Percentiles rank a stretch among this genome's conserved stretches.
These are phyloP conservation scores for Coemansia reversa DNA, from an alignment of 192 early-diverging fungal species.

Conservation along the genomic window DNA sequence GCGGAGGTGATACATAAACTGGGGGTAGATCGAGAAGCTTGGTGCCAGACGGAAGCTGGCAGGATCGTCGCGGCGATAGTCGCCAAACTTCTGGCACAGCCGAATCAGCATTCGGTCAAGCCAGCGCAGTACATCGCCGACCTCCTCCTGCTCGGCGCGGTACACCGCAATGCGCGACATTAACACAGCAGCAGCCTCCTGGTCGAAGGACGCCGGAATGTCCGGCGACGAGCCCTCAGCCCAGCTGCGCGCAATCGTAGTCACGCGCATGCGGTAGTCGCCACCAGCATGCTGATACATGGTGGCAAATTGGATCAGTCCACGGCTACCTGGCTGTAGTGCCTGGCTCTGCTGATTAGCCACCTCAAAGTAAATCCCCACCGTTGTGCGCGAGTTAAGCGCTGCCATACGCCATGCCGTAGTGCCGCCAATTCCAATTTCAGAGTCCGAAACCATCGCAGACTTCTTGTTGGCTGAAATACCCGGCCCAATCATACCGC, in stretches of 20 bases:
- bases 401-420: conserved; percentile 94
- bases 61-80: conserved; percentile 95
- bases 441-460: conserved; percentile 90
- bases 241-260: conserved; percentile 88
- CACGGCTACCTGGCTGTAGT: conserved; percentile 77
- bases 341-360: conserved; percentile 82
- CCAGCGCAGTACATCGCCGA: conserved; percentile 95
- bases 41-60: conserved; percentile 83
- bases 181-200: conserved; percentile 95
- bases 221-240: conserved; percentile 81
- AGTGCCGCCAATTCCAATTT: conserved; percentile 96
- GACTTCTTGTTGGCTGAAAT: conserved; percentile 88
- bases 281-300: conserved; percentile 95
- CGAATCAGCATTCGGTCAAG: conserved; percentile 98
- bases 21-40: conserved; percentile 98
- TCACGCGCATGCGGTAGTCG: conserved; percentile 86
- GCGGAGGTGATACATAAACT: conserved; percentile 99
- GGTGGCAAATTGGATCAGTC: conserved; percentile 93
- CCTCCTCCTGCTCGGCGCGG: conserved; percentile 97
- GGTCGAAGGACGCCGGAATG: conserved; percentile 91
- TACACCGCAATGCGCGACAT: conserved; percentile 97
- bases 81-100: conserved; percentile 95
- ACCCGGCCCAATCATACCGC: conserved; percentile 96
- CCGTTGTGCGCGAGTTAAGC: conserved; percentile 80
- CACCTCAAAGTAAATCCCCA: conserved; percentile 95